phyloP scores from a whole-genome alignment of 192 early-diverging fungal species.

The Linnemannia zychae region DNA sequence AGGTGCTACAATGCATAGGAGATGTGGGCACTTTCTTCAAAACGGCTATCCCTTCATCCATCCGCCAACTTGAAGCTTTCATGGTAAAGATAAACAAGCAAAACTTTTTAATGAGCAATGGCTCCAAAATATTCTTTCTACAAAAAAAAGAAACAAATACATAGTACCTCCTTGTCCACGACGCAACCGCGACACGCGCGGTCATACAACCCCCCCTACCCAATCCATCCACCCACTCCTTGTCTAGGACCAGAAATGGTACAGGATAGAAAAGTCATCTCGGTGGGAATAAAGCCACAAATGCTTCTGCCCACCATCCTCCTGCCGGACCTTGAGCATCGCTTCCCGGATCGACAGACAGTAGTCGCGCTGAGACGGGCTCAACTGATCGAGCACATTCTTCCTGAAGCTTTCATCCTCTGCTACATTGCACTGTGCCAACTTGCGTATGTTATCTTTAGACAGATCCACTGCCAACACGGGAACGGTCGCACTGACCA shows the following conservation, averaged over 20 bases:
- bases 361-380: slow-evolving; percentile 66
- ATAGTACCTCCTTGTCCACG: too few relatives aligned
- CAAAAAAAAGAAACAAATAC: too few relatives aligned
- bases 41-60: too few relatives aligned
- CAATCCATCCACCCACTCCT: too few relatives aligned
- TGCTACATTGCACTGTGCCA: slow-evolving; percentile 71
- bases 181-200: too few relatives aligned
- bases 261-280: slow-evolving; percentile 74
- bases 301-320: slow-evolving; percentile 59
- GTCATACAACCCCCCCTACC: too few relatives aligned
- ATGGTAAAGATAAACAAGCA: too few relatives aligned
- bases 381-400: slow-evolving; percentile 47
- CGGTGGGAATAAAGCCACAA: slow-evolving; percentile 83
- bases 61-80: too few relatives aligned
- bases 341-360: slow-evolving; percentile 48
- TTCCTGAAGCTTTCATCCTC: slow-evolving; percentile 75
- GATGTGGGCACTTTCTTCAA: too few relatives aligned
- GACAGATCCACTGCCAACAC: slow-evolving; percentile 77
- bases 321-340: slow-evolving; percentile 65
- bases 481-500: slow-evolving; percentile 63
- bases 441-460: slow-evolving; percentile 65
- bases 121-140: too few relatives aligned
- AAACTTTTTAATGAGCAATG: too few relatives aligned
- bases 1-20: too few relatives aligned
- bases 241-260: slow-evolving; percentile 61